Conservation (phyloP, 2,329 filamentous ascomycete species). For the Rutstroemia sp. region DNA sequence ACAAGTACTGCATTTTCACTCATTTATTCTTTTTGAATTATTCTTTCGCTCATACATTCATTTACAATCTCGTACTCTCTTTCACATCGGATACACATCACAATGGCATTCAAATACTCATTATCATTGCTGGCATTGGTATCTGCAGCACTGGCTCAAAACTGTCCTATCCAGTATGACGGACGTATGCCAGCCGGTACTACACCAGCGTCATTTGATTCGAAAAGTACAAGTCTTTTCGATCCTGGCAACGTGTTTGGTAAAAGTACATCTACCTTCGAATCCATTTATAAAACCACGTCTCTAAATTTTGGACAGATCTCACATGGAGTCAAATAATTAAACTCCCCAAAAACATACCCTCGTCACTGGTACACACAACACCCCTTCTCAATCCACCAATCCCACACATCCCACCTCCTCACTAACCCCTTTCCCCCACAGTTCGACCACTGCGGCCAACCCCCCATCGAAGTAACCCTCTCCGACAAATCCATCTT, state of each 20-base stretch:
- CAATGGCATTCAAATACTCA: neutral
- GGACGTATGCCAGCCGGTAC: conserved; percentile 37
- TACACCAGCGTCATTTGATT: conserved; percentile 35
- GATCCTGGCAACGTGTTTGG: conserved; percentile 47
- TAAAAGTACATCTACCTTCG: conserved; percentile 30
- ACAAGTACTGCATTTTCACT: neutral
- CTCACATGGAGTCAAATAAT: conserved; percentile 45
- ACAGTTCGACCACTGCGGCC: neutral
- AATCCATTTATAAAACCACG: too few species aligned
- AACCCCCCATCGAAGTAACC: conserved; percentile 15
- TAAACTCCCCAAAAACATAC: conserved; percentile 35
- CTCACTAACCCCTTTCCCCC: neutral
- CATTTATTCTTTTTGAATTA: conserved; percentile 4
- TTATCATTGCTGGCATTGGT: conserved; percentile 13
- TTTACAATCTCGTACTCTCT: conserved; percentile 6
- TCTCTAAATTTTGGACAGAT: conserved; percentile 25
- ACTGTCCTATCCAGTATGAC: conserved; percentile 38
- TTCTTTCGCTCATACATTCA: too few species aligned
- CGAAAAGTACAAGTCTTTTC: conserved; percentile 36
- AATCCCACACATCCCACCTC: neutral
- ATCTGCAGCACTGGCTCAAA: conserved; percentile 23
- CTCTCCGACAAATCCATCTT: conserved; percentile 50
- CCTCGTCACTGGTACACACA: conserved; percentile 33
- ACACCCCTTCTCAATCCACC: neutral
- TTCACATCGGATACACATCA: neutral